Percentiles rank a stretch among this genome's conserved stretches.
phyloP scores from a whole-genome alignment of 2,329 filamentous ascomycete genomes.

The Fusarium sp. region DNA sequence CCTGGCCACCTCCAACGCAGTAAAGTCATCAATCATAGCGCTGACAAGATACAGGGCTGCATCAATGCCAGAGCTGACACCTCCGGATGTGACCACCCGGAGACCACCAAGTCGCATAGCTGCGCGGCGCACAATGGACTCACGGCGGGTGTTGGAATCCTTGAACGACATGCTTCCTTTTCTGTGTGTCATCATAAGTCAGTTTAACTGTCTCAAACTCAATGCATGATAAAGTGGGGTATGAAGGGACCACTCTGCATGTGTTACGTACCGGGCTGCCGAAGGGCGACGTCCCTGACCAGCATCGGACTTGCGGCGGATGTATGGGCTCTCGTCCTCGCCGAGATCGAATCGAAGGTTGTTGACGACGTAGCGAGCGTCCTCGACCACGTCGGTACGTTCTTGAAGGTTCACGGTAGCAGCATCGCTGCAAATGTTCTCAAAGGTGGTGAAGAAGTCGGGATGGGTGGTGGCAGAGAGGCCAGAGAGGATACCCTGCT shows the following conservation, averaged over 20 bases:
- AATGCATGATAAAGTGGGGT: conserved; percentile 44
- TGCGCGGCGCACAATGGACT: conserved; percentile 82
- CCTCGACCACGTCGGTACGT: conserved; percentile 85
- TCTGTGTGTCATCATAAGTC: conserved; percentile 54
- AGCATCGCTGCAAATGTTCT: conserved; percentile 82
- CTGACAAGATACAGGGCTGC: conserved; percentile 87
- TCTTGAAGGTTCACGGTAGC: conserved; percentile 77
- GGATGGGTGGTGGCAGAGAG: conserved; percentile 86
- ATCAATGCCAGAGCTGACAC: conserved; percentile 83
- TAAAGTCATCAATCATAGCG: conserved; percentile 81
- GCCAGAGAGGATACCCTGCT: conserved; percentile 81
- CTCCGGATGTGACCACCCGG: conserved; percentile 83
- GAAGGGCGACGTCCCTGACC: conserved; percentile 65
- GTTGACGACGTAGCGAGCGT: conserved; percentile 87
- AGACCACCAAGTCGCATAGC: conserved; percentile 77
- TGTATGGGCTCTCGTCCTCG: conserved; percentile 85
- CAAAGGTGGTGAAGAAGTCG: conserved; percentile 82
- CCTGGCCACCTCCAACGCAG: conserved; percentile 79
- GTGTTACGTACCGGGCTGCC: conserved; percentile 66
- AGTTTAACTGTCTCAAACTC: conserved; percentile 41
- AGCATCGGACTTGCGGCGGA: conserved; percentile 78
- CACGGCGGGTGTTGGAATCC: conserved; percentile 77
- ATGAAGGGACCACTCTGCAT: conserved; percentile 7
- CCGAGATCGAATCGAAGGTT: conserved; percentile 89
- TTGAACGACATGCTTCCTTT: conserved; percentile 89